These are phyloP conservation scores for Petunia hybrid DNA, from an alignment of 305 asterid genomes.

Conservation along the genomic window DNA sequence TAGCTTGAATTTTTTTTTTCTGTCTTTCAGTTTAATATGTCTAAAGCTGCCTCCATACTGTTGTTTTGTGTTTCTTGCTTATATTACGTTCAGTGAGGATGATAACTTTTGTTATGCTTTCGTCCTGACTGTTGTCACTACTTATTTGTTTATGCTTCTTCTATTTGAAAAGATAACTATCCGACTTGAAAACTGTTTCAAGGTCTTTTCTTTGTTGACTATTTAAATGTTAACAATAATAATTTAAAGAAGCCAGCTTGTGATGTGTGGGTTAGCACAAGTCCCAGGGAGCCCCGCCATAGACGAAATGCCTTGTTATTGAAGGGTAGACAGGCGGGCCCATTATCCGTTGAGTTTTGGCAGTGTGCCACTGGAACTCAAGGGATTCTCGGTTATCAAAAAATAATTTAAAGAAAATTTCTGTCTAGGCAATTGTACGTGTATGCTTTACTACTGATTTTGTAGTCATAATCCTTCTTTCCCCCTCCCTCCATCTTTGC, in stretches of 20 bases:
- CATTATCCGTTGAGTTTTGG: too few species aligned
- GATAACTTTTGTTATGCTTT: neutral
- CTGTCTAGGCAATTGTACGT: neutral
- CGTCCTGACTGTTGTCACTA: neutral
- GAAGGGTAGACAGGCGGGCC: too few species aligned
- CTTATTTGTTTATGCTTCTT: slow-evolving; percentile 1
- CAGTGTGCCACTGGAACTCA: too few species aligned
- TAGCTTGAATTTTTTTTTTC: neutral
- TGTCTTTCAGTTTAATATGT: slow-evolving; percentile 6
- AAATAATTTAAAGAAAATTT: too few species aligned
- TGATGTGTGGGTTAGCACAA: too few species aligned
- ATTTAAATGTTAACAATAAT: neutral
- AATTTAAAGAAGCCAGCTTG: neutral
- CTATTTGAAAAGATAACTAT: slow-evolving; percentile 21
- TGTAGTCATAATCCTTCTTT: too few species aligned
- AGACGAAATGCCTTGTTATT: too few species aligned
- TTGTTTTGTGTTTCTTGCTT: neutral
- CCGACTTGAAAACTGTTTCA: neutral
- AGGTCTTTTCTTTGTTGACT: neutral
- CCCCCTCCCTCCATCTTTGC: too few species aligned
- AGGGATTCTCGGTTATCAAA: too few species aligned
- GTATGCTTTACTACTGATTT: too few species aligned
- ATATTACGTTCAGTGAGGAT: neutral
- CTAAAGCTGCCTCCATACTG: slow-evolving; percentile 12
- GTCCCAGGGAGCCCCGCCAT: too few species aligned